Conservation (phyloP, 331 rosid species). For the Quercus phellos region DNA sequence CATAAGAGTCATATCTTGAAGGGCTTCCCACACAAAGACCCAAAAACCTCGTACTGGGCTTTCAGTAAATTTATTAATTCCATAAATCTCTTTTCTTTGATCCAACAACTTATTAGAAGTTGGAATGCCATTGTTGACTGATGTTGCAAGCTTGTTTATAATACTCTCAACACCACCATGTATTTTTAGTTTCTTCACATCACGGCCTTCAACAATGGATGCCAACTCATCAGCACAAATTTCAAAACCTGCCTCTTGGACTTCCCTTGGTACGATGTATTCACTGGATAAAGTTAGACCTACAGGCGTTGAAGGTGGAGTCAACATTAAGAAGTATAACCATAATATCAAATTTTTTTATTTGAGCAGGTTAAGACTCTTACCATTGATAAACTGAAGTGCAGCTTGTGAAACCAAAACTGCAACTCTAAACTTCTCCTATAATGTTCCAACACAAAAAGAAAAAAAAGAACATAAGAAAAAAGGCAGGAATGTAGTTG, state of each 20-base stretch:
- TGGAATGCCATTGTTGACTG: constrained; percentile 47
- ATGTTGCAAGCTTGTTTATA: constrained; percentile 56
- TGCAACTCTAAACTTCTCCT: constrained; percentile 99
- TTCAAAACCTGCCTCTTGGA: constrained; percentile 73
- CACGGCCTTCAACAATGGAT: constrained; percentile 80
- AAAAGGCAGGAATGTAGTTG: background rate
- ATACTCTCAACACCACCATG: constrained; percentile 70
- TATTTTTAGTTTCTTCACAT: constrained; percentile 72
- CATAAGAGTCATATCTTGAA: constrained; percentile 93
- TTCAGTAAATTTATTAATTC: constrained; percentile 82
- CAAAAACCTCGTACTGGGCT: constrained; percentile 68
- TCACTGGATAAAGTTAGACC: constrained; percentile 69
- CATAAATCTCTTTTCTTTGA: constrained; percentile 64
- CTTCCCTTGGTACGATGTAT: constrained; percentile 75
- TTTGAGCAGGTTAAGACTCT: constrained; percentile 19
- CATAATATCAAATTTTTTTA: background rate
- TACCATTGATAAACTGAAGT: constrained; percentile 92
- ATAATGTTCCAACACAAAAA: constrained; percentile 21
- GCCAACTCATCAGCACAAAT: constrained; percentile 84
- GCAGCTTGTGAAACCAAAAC: constrained; percentile 99
- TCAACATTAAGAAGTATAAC: constrained; percentile 2
- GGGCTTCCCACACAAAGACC: constrained; percentile 94
- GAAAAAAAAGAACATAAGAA: background rate
- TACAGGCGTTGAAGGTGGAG: constrained; percentile 25
- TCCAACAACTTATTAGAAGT: constrained; percentile 60